Evolutionary conservation across 352 stramenopile genomes (phyloP).

Genomic region (Achlya hypogyna): DNA sequence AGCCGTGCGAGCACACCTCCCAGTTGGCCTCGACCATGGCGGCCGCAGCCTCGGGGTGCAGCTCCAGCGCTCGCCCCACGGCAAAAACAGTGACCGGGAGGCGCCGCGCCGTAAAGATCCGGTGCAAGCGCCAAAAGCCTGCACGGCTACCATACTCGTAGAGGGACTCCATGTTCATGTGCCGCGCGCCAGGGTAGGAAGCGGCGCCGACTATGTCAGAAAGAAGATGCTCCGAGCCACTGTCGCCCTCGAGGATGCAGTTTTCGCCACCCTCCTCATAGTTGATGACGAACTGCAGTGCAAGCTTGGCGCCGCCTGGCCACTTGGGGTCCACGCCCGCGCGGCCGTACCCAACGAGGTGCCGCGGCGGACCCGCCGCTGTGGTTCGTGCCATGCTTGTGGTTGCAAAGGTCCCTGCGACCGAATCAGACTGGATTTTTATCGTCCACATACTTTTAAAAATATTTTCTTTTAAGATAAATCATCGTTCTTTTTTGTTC

Average conservation of each 20-base stretch:
- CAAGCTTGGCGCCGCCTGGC: conserved; percentile 79
- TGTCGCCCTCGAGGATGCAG: conserved; percentile 86
- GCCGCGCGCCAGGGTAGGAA: conserved; percentile 57
- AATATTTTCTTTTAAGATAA: no score
- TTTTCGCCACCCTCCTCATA: conserved; percentile 95
- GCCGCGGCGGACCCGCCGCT: conserved; percentile 26
- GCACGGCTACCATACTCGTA: conserved; percentile 93
- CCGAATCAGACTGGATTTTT: no score
- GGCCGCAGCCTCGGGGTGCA: conserved; percentile 81
- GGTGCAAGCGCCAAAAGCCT: conserved; percentile 93
- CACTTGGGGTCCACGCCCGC: conserved; percentile 63
- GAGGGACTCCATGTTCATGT: conserved; percentile 93
- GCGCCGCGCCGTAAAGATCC: conserved; percentile 81
- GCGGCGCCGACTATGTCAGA: conserved; percentile 86
- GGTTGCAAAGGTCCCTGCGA: background rate
- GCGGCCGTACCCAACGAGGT: conserved; percentile 85
- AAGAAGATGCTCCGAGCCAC: conserved; percentile 84
- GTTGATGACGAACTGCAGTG: conserved; percentile 94
- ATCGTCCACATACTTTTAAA: no score
- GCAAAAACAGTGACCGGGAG: conserved; percentile 91
- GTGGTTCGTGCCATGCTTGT: background rate
- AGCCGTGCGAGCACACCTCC: conserved; percentile 92
- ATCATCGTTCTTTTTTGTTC: no score
- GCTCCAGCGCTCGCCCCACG: conserved; percentile 91
- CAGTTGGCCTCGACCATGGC: conserved; percentile 90